A percentile compares a stretch with the other conserved stretches of the same genome.
Evolutionary conservation across 2,329 filamentous ascomycete species (phyloP).

Genomic region (Herpomyces periplanetae): DNA sequence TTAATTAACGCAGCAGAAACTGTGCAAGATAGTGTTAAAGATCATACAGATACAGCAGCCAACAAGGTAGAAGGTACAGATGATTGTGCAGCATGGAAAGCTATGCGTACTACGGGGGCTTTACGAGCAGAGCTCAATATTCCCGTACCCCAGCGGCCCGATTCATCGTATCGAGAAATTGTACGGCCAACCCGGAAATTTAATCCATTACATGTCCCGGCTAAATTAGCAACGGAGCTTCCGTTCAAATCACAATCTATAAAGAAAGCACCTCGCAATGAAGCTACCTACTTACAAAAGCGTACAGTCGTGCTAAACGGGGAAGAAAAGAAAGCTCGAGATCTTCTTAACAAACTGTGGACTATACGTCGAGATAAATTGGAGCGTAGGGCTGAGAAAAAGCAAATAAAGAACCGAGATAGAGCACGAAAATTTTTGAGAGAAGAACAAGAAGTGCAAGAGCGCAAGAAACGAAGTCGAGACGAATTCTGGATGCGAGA

Average conservation of each 20-base stretch:
- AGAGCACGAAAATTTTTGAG: slow-evolving; percentile 46
- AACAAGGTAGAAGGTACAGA: slow-evolving; percentile 7
- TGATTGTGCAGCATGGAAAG: slow-evolving; percentile 40
- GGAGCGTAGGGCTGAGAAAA: slow-evolving; percentile 45
- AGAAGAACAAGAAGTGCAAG: slow-evolving; percentile 44
- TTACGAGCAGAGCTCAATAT: slow-evolving; percentile 38
- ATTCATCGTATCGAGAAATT: slow-evolving; percentile 38
- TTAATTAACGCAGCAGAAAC: slow-evolving; percentile 4
- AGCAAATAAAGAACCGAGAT: slow-evolving; percentile 40
- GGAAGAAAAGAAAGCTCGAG: slow-evolving; percentile 58
- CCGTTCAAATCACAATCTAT: slow-evolving; percentile 77
- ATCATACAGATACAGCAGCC: slow-evolving; percentile 5
- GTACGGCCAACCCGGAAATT: slow-evolving; percentile 28
- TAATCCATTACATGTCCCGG: slow-evolving; percentile 36
- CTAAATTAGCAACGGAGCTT: slow-evolving; percentile 36
- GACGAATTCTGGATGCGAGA: slow-evolving; percentile 77
- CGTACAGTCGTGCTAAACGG: slow-evolving; percentile 49
- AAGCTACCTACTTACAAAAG: slow-evolving; percentile 67
- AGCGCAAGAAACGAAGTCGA: slow-evolving; percentile 55
- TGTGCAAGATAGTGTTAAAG: too few species aligned
- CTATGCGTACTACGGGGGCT: slow-evolving; percentile 75
- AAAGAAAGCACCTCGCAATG: slow-evolving; percentile 35
- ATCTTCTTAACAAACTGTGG: slow-evolving; percentile 67
- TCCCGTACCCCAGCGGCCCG: slow-evolving; percentile 34
- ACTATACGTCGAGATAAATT: slow-evolving; percentile 65